Conservation (phyloP, 2,329 filamentous ascomycete genomes). For the Fusarium anguioides region DNA sequence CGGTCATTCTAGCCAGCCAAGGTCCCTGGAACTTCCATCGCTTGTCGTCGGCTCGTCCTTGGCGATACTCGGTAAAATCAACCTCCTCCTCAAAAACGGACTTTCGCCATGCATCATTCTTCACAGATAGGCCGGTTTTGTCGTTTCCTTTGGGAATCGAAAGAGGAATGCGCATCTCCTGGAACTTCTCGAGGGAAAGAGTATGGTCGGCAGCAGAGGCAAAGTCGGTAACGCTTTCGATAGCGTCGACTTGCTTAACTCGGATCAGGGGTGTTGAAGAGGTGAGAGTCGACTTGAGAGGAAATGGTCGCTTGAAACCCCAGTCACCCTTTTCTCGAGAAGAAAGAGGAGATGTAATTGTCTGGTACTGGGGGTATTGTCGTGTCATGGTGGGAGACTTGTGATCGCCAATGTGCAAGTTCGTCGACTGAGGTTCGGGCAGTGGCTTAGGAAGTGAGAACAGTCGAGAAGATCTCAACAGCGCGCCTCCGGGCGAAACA, state of each 20-base stretch:
- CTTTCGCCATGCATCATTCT: constrained; percentile 48
- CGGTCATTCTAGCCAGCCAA: constrained; percentile 71
- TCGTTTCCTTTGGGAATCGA: constrained; percentile 59
- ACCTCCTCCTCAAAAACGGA: constrained; percentile 70
- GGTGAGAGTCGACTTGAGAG: constrained; percentile 77
- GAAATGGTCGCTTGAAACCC: constrained; percentile 89
- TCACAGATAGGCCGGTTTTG: constrained; percentile 27
- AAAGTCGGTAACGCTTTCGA: constrained; percentile 91
- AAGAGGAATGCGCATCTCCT: constrained; percentile 81
- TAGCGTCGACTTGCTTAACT: constrained; percentile 82
- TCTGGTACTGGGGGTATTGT: constrained; percentile 82
- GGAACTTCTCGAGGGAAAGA: constrained; percentile 84
- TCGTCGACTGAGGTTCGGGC: constrained; percentile 67
- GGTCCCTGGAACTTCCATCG: constrained; percentile 76
- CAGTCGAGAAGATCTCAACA: constrained; percentile 87
- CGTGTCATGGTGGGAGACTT: constrained; percentile 67
- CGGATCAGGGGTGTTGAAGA: constrained; percentile 80
- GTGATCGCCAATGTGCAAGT: constrained; percentile 49
- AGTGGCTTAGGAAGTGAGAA: constrained; percentile 87
- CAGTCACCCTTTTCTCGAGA: constrained; percentile 86
- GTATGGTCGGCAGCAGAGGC: constrained; percentile 84
- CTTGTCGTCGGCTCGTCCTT: constrained; percentile 55
- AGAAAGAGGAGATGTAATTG: constrained; percentile 79
- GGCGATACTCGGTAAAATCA: constrained; percentile 62
- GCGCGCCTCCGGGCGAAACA: constrained; percentile 71